Evolutionary conservation across 192 early-diverging fungal species (phyloP).

Genomic region (Powellomyces hirtus): DNA sequence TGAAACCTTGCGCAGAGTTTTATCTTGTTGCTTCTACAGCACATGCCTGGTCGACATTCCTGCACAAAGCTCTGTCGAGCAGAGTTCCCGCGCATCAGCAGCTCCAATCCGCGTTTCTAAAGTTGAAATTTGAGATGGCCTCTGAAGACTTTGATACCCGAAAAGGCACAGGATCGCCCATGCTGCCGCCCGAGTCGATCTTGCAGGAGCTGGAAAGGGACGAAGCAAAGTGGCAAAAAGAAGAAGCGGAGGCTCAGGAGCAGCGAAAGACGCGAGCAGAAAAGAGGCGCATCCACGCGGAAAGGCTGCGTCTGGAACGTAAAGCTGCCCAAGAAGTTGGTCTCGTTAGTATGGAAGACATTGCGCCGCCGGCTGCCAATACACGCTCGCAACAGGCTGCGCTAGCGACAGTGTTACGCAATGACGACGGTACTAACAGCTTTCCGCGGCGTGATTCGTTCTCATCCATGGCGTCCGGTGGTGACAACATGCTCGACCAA

Average conservation of each 20-base stretch:
- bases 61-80: slow-evolving; percentile 6
- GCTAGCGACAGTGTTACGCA: too few relatives aligned
- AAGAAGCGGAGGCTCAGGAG: neutral
- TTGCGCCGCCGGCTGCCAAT: neutral
- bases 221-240: neutral
- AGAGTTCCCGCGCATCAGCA: slow-evolving; percentile 3
- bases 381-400: too few relatives aligned
- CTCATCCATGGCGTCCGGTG: too few relatives aligned
- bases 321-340: neutral
- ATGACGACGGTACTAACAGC: too few relatives aligned
- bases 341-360: neutral
- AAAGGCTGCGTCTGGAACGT: neutral
- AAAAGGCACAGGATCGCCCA: neutral
- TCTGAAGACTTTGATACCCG: neutral
- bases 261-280: neutral
- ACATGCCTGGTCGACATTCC: neutral
- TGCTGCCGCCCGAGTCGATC: neutral
- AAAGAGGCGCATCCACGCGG: neutral
- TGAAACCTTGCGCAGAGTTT: too few relatives aligned
- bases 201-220: neutral
- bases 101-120: neutral
- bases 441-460: too few relatives aligned
- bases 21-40: neutral
- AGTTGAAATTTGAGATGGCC: neutral
- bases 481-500: too few relatives aligned